Evolutionary conservation across 2,329 filamentous ascomycete genomes (phyloP), one percentile per base, ranked within the genome.

Genomic region (Colletotrichum zoysiae): DNA sequence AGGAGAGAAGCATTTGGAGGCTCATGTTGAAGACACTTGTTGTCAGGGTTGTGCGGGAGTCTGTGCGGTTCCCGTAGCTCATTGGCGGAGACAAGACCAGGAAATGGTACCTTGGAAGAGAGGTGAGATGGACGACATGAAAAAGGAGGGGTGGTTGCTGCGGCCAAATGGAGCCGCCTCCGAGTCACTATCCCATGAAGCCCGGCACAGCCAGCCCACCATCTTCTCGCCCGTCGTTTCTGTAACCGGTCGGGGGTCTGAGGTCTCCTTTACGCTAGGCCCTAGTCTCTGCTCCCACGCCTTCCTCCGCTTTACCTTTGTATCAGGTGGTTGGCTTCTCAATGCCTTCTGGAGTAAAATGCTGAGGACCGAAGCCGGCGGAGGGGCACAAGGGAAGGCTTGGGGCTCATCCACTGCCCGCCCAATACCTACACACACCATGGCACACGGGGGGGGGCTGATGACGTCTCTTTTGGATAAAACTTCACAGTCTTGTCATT

Each of bases 21-120:
- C 70, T 72, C 66, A 60, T 42, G 58, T 60, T 33, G 33, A 65
- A 58, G 65, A 56, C 67, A 62, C 58, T 58, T 23, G 60, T 66
- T 50, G 40, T 67, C 71, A 75, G 74, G 73, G 73, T 74, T 74
- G 71, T 66, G 71, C 74, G 74, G 73, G 67, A 75, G 73, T 74
- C 74, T 73, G 73, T 75, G 74, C 73, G 74, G 59, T 66, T 74
- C 56, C 71, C 65, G 68, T 60, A 63, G 58, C 60, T 74, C 71
- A 74, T 67, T 75, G 73, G 73, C 71, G 73, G 73, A 71, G 67
- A 61, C 53, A 53, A 40, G 58, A 55, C 73, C 59, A 67, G 58
- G 62, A 66, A 62, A 66, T 63, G 70, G 67, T 66, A 53, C 42
- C 67, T 73, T 70, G 50, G 48, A 66, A 50, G 57, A 57, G 55